Conservation (phyloP, 1,284 basidiomycete genomes). For the Tilletia indica region DNA sequence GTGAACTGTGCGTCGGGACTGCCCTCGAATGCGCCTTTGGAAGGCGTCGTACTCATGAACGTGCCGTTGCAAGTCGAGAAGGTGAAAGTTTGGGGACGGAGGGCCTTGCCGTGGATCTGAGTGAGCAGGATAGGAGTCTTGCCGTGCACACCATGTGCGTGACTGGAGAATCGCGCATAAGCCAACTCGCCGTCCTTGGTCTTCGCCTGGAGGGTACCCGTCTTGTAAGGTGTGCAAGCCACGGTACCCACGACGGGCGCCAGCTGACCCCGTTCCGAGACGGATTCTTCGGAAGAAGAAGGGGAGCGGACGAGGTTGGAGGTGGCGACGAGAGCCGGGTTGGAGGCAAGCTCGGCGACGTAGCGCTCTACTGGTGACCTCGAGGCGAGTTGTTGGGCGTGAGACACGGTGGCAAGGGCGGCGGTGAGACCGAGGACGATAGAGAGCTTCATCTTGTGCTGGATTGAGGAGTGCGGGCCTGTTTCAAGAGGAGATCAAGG, state of each 20-base stretch:
- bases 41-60: conserved; percentile 9
- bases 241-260: conserved; percentile 15
- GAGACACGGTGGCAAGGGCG: too few species aligned
- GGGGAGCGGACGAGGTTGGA: not conserved
- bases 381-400: too few species aligned
- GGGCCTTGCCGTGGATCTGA: not conserved
- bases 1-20: not conserved
- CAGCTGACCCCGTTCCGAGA: not conserved
- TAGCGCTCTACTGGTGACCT: not conserved
- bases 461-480: too few species aligned
- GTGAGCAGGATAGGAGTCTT: not conserved
- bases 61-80: conserved; percentile 6
- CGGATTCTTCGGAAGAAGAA: not conserved
- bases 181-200: not conserved
- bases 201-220: not conserved
- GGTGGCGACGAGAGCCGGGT: too few species aligned
- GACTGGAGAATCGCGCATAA: conserved; percentile 4
- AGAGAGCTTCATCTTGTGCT: too few species aligned
- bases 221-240: conserved; percentile 9
- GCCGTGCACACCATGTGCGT: conserved; percentile 6
- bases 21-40: conserved; percentile 7
- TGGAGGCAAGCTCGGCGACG: too few species aligned
- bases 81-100: conserved; percentile 7
- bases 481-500: too few species aligned
- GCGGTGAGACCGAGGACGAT: too few species aligned